Percentiles rank a stretch among this genome's conserved stretches.
These are phyloP conservation scores for Gossypium australe DNA, from an alignment of 345 rosid species.

Conservation along the genomic window DNA sequence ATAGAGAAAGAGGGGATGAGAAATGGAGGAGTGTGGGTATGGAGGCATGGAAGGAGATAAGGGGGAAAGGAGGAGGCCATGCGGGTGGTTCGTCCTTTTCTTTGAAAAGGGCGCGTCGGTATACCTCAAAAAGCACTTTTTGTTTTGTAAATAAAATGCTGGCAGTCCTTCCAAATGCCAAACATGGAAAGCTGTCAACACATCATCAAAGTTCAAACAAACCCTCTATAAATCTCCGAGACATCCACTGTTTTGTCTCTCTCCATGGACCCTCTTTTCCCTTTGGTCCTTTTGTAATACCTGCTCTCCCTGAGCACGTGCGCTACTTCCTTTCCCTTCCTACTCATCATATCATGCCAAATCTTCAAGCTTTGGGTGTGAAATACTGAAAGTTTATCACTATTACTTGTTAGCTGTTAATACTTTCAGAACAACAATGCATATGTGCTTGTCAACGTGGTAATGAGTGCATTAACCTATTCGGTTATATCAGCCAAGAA, in stretches of 20 bases:
- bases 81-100: constrained; percentile 32
- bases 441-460: too few species aligned
- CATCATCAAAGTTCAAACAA: background rate
- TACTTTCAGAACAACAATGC: too few species aligned
- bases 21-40: constrained; percentile 22
- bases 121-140: background rate
- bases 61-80: constrained; percentile 16
- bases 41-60: background rate
- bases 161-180: constrained; percentile 29
- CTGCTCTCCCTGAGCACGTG: too few species aligned
- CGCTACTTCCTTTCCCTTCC: too few species aligned
- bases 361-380: too few species aligned
- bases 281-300: too few species aligned
- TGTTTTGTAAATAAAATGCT: constrained; percentile 4
- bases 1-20: background rate
- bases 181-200: constrained; percentile 26
- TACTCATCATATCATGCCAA: too few species aligned
- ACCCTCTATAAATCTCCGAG: constrained; percentile 11
- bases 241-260: constrained; percentile 10
- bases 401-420: too few species aligned
- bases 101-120: background rate
- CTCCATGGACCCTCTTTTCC: background rate
- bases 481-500: too few species aligned
- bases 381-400: too few species aligned
- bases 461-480: too few species aligned